Evolutionary conservation across 331 rosid species (phyloP), one percentile per base, ranked within the genome.

Genomic region (Erythrophleum ivorense): DNA sequence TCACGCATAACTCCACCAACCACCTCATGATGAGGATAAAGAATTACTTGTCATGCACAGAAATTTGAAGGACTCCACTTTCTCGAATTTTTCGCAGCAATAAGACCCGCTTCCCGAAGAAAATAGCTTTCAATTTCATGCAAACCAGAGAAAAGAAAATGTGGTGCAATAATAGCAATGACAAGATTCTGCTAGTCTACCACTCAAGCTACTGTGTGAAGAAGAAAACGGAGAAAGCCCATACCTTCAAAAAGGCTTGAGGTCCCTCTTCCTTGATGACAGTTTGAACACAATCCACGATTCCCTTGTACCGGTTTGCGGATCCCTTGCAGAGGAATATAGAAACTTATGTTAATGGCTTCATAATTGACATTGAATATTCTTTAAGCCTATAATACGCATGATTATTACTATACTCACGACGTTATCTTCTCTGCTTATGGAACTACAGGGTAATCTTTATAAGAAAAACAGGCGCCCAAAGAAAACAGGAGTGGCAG

Each of bases 181-280:
- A 41, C 69, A 75, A 63, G 36, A 75, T 40, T 57, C 54, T 77
- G 73, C 83, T 73, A 52, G 34, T 34, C 74, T 12, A 50, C 67
- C 75, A 65, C 49, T 60, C 59, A 1, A 72, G 50, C 59, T 50
- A 70, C 70, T 31, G 69, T 58, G 60, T 72, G 18, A 40, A 64
- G 57, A 69, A 76, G 73, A 68, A 88, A 88, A 60, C 66, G 72
- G 57, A 75, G 63, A 75, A 82, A 82, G 62, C 31, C 6, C 81
- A 55, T 86, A 95, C 98, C 97, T 93, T 95, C 87, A 91, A 57
- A 75, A 93, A 81, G 48, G 98, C 96, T 8, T 86, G 31, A 85
- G 97, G 90, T 65, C 98, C 98, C 85, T 95, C 98, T 88, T 95
- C 98, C 87, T 91, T 88, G 48, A 95, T 86, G n/a, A 95, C 84